Evolutionary conservation across 2,329 filamentous ascomycete species (phyloP).

Genomic region (Zymoseptoria brevis): DNA sequence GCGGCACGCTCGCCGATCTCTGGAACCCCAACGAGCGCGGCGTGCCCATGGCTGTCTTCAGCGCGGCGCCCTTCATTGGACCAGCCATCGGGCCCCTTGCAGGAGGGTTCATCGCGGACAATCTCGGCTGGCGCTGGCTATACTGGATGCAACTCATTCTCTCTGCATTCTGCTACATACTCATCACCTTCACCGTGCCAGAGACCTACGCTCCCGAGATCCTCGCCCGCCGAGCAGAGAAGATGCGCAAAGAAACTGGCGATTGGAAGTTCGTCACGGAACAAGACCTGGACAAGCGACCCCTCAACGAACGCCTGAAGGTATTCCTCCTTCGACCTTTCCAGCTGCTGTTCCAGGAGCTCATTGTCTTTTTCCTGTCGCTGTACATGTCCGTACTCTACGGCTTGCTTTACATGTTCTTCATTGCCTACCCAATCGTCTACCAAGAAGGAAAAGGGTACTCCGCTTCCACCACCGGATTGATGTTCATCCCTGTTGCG

Average conservation of each 20-base stretch:
- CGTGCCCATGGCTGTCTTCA: conserved; percentile 25
- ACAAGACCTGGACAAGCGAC: conserved; percentile 69
- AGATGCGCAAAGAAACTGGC: conserved; percentile 62
- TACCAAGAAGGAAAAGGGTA: conserved; percentile 76
- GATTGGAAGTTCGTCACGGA: conserved; percentile 66
- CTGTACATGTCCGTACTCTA: conserved; percentile 52
- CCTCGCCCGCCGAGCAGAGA: conserved; percentile 59
- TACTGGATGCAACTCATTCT: conserved; percentile 84
- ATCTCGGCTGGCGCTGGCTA: conserved; percentile 38
- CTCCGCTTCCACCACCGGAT: conserved; percentile 64
- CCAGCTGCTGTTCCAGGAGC: conserved; percentile 74
- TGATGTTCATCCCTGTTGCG: conserved; percentile 47
- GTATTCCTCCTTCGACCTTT: conserved; percentile 77
- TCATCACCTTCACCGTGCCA: conserved; percentile 82
- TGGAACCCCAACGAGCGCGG: conserved; percentile 26
- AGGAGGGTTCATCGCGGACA: conserved; percentile 69
- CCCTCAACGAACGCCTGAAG: conserved; percentile 55
- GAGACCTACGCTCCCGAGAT: conserved; percentile 82
- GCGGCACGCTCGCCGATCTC: conserved; percentile 25
- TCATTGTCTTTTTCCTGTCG: conserved; percentile 76
- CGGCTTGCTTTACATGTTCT: conserved; percentile 48
- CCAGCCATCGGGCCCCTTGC: conserved; percentile 44
- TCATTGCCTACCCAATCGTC: conserved; percentile 57
- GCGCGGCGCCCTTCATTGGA: conserved; percentile 26
- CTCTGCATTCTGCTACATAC: conserved; percentile 57